phyloP scores from a whole-genome alignment of 768 basidiomycete genomes.

The Suillus lakei region DNA sequence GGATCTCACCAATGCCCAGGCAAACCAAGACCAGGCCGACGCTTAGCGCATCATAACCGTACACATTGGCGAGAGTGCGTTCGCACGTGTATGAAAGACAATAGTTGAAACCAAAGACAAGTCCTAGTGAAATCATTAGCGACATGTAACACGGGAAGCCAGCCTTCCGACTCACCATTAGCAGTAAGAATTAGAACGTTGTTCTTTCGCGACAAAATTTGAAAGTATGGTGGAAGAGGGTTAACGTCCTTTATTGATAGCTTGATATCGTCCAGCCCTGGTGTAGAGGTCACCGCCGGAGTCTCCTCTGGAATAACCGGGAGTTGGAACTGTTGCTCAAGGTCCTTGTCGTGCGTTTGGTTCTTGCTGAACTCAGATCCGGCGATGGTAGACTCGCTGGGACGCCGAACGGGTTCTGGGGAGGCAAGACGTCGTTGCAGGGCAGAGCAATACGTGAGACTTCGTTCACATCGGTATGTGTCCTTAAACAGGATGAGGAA shows the following conservation, averaged over 20 bases:
- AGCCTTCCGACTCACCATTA: constrained; percentile 22
- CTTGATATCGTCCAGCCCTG: constrained; percentile 41
- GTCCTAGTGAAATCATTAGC: constrained; percentile 44
- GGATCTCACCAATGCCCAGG: constrained; percentile 64
- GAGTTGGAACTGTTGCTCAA: constrained; percentile 21
- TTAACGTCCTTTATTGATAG: constrained; percentile 76
- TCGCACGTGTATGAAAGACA: constrained; percentile 75
- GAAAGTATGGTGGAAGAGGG: constrained; percentile 64
- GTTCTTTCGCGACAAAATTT: constrained; percentile 62
- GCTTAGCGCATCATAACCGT: constrained; percentile 68
- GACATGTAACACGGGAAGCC: neutral
- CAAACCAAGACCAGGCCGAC: constrained; percentile 80
- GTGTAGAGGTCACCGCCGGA: constrained; percentile 16
- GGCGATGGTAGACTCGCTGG: constrained; percentile 25
- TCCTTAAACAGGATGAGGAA: constrained; percentile 79
- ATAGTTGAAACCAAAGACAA: constrained; percentile 75
- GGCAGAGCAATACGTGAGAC: constrained; percentile 75
- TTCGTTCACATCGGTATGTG: constrained; percentile 84
- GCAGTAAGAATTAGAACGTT: constrained; percentile 65
- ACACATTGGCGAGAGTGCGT: constrained; percentile 65
- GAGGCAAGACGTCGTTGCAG: constrained; percentile 49
- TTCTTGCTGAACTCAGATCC: constrained; percentile 13
- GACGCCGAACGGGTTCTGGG: constrained; percentile 21
- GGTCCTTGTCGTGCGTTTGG: constrained; percentile 17
- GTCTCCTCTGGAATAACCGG: constrained; percentile 31